Evolutionary conservation across 805 yeast genomes (phyloP).

Genomic region (Candida chauliodis): DNA sequence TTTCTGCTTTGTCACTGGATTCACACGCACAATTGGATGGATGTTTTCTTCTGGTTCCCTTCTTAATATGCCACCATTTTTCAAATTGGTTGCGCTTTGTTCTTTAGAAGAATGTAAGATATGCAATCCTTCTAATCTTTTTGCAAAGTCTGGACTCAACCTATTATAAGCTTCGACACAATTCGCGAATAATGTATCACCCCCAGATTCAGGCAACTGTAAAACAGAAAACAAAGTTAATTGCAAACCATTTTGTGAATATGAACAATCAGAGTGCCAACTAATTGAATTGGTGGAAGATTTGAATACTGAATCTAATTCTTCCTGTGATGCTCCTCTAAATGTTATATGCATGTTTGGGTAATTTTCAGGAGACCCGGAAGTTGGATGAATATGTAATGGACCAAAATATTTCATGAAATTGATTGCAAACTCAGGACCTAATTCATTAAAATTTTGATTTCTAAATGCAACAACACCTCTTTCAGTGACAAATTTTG

Average conservation of each 20-base stretch:
- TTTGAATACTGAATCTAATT: constrained; percentile 24
- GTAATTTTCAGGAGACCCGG: constrained; percentile 20
- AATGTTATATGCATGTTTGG: constrained; percentile 36
- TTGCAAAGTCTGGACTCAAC: constrained; percentile 32
- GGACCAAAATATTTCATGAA: constrained; percentile 18
- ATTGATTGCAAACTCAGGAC: constrained; percentile 40
- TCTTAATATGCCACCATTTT: constrained; percentile 31
- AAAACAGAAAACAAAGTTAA: constrained; percentile 31
- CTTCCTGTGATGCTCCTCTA: constrained; percentile 27
- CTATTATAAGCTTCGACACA: constrained; percentile 35
- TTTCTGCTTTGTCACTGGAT: constrained; percentile 32
- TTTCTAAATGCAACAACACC: constrained; percentile 33
- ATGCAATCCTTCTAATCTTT: constrained; percentile 29
- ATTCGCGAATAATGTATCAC: constrained; percentile 37
- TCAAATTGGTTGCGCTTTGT: constrained; percentile 26
- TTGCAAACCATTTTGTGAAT: constrained; percentile 35
- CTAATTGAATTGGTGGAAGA: constrained; percentile 27
- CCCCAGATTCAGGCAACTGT: constrained; percentile 36
- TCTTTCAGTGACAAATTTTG: constrained; percentile 28
- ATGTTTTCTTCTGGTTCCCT: constrained; percentile 31
- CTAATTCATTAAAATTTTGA: constrained; percentile 31
- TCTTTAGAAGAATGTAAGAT: constrained; percentile 32
- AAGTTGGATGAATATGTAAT: constrained; percentile 20
- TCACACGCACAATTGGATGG: constrained; percentile 34
- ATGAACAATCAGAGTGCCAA: constrained; percentile 37